Conservation (phyloP, 2,329 filamentous ascomycete species). For the Macrophomina pseudophaseolina region DNA sequence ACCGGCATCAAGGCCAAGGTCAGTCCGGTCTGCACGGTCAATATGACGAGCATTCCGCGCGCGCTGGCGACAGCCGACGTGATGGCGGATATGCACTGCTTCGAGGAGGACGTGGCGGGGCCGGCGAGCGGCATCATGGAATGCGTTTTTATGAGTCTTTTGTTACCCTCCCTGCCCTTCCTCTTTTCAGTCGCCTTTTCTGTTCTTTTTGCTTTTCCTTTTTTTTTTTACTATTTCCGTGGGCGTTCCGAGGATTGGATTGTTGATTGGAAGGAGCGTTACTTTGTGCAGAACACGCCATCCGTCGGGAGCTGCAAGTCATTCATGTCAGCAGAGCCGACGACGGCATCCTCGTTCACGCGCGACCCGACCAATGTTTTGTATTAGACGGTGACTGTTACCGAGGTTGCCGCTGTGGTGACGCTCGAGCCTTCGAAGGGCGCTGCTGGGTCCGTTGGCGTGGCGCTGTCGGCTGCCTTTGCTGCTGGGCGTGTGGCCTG, state of each 20-base stretch:
- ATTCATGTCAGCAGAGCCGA: not conserved
- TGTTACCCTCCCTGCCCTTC: not conserved
- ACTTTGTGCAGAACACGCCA: not conserved
- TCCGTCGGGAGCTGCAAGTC: not conserved
- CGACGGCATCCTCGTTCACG: not conserved
- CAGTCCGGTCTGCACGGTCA: not conserved
- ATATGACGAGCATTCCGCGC: not conserved
- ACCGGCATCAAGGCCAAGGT: not conserved
- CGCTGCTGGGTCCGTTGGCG: not conserved
- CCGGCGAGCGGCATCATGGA: not conserved
- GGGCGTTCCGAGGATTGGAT: not conserved
- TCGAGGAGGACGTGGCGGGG: not conserved
- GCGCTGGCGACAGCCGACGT: not conserved
- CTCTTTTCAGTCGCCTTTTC: too few species aligned
- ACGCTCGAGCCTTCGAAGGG: not conserved
- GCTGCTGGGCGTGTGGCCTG: not conserved
- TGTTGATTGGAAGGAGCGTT: not conserved
- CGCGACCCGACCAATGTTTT: constrained; percentile 29
- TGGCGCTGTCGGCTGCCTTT: not conserved
- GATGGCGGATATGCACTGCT: not conserved
- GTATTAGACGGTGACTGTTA: constrained; percentile 33
- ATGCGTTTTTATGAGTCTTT: not conserved
- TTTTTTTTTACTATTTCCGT: too few species aligned
- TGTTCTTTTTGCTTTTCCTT: too few species aligned
- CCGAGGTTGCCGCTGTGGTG: constrained; percentile 32